Conservation (phyloP, 2,329 filamentous ascomycete genomes). For the Pyrenophora tritici-repentis region DNA sequence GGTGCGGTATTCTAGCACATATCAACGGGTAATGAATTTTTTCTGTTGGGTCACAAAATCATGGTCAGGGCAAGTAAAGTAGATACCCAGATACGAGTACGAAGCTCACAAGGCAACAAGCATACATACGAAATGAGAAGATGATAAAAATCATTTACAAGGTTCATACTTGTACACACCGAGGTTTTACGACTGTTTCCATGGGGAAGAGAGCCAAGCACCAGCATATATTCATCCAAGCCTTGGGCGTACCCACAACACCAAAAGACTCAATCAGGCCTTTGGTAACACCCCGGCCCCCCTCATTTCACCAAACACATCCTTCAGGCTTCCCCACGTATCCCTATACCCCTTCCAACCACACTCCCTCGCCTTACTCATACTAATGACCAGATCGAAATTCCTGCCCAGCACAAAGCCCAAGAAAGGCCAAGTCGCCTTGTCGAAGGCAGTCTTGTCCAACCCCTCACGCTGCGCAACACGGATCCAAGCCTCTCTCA, state of each 20-base stretch:
- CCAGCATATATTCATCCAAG: too few species aligned
- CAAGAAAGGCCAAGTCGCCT: constrained; percentile 54
- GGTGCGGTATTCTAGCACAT: constrained; percentile 72
- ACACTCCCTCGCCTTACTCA: constrained; percentile 54
- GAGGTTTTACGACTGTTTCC: too few species aligned
- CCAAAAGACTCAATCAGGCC: background rate
- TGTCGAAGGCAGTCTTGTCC: constrained; percentile 48
- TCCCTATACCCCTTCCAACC: constrained; percentile 51
- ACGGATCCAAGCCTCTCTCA: constrained; percentile 47
- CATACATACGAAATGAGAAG: too few species aligned
- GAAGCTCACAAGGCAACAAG: too few species aligned
- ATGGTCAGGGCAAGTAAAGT: too few species aligned
- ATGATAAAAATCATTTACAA: too few species aligned
- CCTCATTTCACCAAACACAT: constrained; percentile 45
- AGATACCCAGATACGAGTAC: too few species aligned
- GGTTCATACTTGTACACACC: too few species aligned
- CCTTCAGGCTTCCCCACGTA: constrained; percentile 46
- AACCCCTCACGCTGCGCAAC: constrained; percentile 45
- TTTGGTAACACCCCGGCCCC: constrained; percentile 28
- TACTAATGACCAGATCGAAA: constrained; percentile 50
- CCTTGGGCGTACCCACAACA: too few species aligned
- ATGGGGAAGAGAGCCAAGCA: too few species aligned
- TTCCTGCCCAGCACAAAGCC: constrained; percentile 52
- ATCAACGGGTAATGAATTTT: too few species aligned
- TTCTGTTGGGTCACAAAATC: too few species aligned